Percentiles rank a stretch among this genome's conserved stretches.
Evolutionary conservation across 2,329 filamentous ascomycete genomes (phyloP).

Genomic region (Sarocladiaceae sp.): DNA sequence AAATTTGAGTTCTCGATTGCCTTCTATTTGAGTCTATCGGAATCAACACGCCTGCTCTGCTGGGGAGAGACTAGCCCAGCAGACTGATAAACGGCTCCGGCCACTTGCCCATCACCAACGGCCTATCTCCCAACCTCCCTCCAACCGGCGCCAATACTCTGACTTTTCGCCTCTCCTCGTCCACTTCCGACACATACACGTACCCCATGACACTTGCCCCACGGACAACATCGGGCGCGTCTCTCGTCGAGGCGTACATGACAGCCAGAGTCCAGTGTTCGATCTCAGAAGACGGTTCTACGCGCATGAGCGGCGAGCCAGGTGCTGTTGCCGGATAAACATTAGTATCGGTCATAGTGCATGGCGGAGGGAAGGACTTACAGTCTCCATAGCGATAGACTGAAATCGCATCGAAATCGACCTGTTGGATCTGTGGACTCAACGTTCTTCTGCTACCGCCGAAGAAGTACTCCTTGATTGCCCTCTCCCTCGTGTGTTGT

Average conservation of each 20-base stretch:
- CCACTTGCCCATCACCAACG: conserved; percentile 81
- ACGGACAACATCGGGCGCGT: conserved; percentile 67
- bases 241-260: conserved; percentile 69
- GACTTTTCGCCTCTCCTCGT: conserved; percentile 76
- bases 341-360: neutral
- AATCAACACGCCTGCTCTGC: too few relatives aligned
- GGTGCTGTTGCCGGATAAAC: neutral
- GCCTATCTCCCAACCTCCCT: conserved; percentile 72
- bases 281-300: conserved; percentile 63
- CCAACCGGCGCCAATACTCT: conserved; percentile 81
- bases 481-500: conserved; percentile 67
- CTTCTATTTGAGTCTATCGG: too few relatives aligned
- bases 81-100: conserved; percentile 80
- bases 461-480: conserved; percentile 93
- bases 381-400: conserved; percentile 68
- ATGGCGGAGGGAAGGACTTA: conserved; percentile 27
- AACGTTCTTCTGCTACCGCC: conserved; percentile 72
- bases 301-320: conserved; percentile 48
- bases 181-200: conserved; percentile 87
- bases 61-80: conserved; percentile 41
- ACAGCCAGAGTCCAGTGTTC: conserved; percentile 82
- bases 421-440: conserved; percentile 81
- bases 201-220: conserved; percentile 88
- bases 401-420: conserved; percentile 70
- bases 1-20: too few relatives aligned